These are phyloP conservation scores for Lachnellula arida DNA, from an alignment of 2,329 filamentous ascomycete genomes.

Conservation along the genomic window DNA sequence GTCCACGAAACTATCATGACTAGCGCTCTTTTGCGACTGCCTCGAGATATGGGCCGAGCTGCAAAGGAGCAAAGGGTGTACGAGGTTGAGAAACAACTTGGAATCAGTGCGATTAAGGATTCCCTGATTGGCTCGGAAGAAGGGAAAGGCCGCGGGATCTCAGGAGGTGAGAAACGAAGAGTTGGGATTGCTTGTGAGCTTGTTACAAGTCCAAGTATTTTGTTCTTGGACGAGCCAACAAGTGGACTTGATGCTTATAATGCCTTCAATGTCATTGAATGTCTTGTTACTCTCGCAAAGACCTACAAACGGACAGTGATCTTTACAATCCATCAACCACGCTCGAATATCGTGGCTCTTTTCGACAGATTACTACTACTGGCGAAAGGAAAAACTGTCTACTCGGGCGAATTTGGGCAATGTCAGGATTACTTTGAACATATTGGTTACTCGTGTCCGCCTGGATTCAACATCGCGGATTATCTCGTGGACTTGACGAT, in stretches of 20 bases:
- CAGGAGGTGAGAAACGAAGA: constrained; percentile 91
- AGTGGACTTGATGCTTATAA: constrained; percentile 96
- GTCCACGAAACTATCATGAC: constrained; percentile 97
- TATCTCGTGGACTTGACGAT: constrained; percentile 97
- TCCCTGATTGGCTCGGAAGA: constrained; percentile 96
- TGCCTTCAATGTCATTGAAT: constrained; percentile 97
- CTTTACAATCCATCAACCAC: constrained; percentile 96
- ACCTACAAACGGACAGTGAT: constrained; percentile 96
- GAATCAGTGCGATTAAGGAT: constrained; percentile 89
- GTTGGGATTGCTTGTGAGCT: constrained; percentile 97
- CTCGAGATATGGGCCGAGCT: constrained; percentile 78
- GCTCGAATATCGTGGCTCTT: constrained; percentile 95
- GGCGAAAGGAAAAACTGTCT: constrained; percentile 84
- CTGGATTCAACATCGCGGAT: constrained; percentile 98
- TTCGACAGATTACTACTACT: constrained; percentile 93
- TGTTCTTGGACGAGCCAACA: constrained; percentile 95
- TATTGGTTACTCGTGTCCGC: constrained; percentile 87
- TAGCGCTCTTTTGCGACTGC: constrained; percentile 87
- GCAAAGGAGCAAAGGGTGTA: constrained; percentile 89
- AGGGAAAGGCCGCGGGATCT: constrained; percentile 89
- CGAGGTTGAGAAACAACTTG: constrained; percentile 93
- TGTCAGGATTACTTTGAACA: constrained; percentile 92
- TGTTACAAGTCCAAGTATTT: constrained; percentile 92
- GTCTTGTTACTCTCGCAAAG: constrained; percentile 88
- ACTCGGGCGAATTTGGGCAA: constrained; percentile 81